Evolutionary conservation across 2,329 filamentous ascomycete species (phyloP), one percentile per base, ranked within the genome.

Genomic region (Huntiella savannae): DNA sequence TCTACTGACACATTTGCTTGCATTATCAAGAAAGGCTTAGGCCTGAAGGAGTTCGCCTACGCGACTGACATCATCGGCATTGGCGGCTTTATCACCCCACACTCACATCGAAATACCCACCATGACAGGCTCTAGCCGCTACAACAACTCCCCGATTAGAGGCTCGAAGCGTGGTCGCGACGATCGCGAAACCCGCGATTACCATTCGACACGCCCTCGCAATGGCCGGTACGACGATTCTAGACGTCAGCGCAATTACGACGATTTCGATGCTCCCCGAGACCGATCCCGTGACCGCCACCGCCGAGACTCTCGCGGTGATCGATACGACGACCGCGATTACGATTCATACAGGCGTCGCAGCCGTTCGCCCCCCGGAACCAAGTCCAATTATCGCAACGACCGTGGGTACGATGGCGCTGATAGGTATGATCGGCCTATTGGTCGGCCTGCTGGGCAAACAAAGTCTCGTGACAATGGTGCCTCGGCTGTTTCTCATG

Each of bases 141-240:
- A 17, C 38, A 36, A 12, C 10, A 42, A 33, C 33, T 45, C 47
- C 4, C 42, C 42, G 8, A 19, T 33, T 28, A 15, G 47, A 19
- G 38, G 37, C 17, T 72, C 71, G 55, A 87, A 87, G 62, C 73
- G 82, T 53, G 60, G 68, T 43, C 71, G 71, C 55, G 75, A 79
- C 55, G 75, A 80, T 49, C 70, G 74, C 52, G 70, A 77, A 53
- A 61, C 66, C 50, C 59, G 68, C n/a, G 12, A n/a, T 46, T 73
- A 79, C 55, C 61, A 68, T 32, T 63, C 73, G 54, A 28, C 22
- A 28, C 65, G 69, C 51, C 73, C 72, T 59, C 72, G 70, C 52
- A 65, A 73, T 28, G 37, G 19, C 10, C 38, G 39, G 13, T 46
- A 39, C 19, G 50, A 64, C 33, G 77, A 82, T 54, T 61, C 71